Evolutionary conservation across 441 rosid species (phyloP).

Genomic region (Francoa sonchifolia): DNA sequence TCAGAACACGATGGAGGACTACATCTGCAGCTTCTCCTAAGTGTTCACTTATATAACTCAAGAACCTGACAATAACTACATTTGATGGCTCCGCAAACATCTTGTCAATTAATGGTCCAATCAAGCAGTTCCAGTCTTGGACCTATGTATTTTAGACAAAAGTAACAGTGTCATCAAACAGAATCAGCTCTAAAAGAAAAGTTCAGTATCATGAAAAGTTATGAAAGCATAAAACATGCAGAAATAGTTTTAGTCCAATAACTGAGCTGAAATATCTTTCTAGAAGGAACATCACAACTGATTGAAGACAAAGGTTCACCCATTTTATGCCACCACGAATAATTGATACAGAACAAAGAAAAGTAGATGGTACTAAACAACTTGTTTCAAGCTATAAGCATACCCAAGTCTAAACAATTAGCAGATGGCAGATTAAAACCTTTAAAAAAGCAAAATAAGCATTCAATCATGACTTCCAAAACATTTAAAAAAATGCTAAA

Average conservation of each 20-base stretch:
- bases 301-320: conserved; percentile 9
- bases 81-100: conserved; percentile 87
- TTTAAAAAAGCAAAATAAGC: too few species aligned
- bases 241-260: too few species aligned
- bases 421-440: too few species aligned
- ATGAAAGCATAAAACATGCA: background rate
- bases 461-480: too few species aligned
- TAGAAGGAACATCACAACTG: conserved; percentile 3
- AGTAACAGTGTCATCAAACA: conserved; percentile 6
- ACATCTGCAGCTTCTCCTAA: conserved; percentile 44
- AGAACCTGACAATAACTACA: conserved; percentile 65
- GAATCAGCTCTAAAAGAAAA: conserved; percentile 3
- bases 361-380: too few species aligned
- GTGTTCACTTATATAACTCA: conserved; percentile 59
- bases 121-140: conserved; percentile 57
- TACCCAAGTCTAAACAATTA: too few species aligned
- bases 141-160: conserved; percentile 36
- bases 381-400: too few species aligned
- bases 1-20: conserved; percentile 47
- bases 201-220: background rate
- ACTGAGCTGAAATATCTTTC: conserved; percentile 7
- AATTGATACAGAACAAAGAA: too few species aligned
- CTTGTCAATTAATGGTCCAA: conserved; percentile 63
- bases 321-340: background rate
- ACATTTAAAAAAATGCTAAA: too few species aligned